Percentiles rank a stretch among this genome's conserved stretches.
Evolutionary conservation across 306 rosid species (phyloP).

Genomic region (Trifolium repens): DNA sequence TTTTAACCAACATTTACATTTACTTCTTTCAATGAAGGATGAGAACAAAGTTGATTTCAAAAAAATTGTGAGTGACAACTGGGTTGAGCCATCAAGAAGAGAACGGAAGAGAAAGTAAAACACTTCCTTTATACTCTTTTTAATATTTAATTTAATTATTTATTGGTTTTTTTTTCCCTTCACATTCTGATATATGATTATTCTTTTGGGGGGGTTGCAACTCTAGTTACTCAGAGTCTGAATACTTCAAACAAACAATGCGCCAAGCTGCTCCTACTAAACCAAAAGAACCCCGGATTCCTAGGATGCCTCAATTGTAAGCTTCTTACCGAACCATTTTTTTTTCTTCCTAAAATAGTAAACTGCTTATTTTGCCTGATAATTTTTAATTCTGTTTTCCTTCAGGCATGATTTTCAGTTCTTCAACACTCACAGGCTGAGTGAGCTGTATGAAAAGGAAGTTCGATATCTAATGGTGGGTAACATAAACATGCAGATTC

Average conservation of each 20-base stretch:
- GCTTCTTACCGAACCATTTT: constrained; percentile 38
- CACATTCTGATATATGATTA: constrained; percentile 21
- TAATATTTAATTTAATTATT: constrained; percentile 5
- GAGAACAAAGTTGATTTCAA: constrained; percentile 92
- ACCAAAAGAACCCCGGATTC: constrained; percentile 96
- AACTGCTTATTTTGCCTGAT: constrained; percentile 12
- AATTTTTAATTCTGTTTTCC: constrained; percentile 31
- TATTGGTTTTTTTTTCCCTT: constrained; percentile 2
- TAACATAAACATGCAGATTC: constrained; percentile 33
- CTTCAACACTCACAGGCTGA: constrained; percentile 90
- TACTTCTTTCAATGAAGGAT: constrained; percentile 57
- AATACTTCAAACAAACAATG: constrained; percentile 97
- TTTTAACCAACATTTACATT: constrained; percentile 10
- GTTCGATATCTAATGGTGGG: constrained; percentile 96
- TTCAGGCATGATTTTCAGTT: constrained; percentile 95
- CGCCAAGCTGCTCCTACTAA: constrained; percentile 95
- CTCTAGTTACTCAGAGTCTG: constrained; percentile 90
- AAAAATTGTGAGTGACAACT: constrained; percentile 91
- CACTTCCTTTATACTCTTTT: constrained; percentile 2
- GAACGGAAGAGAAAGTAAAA: constrained; percentile 97
- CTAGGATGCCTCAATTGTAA: constrained; percentile 99
- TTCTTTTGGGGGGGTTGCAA: constrained; percentile 8
- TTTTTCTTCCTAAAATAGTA: constrained; percentile 2
- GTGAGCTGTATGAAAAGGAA: constrained; percentile 97
- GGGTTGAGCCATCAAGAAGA: constrained; percentile 98